phyloP scores from a whole-genome alignment of 306 rosid species.

The Gynostemma pentaphyllum region DNA sequence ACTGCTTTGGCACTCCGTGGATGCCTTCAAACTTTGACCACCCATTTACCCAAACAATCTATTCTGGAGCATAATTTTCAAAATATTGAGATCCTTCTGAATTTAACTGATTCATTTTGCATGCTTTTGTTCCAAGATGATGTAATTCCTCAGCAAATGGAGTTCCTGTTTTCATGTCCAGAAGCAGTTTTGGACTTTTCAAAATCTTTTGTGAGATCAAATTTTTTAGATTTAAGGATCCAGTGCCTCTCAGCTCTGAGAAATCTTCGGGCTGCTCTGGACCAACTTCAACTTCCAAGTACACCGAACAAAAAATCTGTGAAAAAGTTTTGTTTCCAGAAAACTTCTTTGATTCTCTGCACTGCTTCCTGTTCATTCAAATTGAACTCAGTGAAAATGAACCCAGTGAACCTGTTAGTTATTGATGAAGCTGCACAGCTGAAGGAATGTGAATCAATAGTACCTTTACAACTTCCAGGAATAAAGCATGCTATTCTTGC shows the following conservation, averaged over 20 bases:
- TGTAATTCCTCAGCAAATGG: slow-evolving; percentile 24
- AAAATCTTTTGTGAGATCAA: not conserved
- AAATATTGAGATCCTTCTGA: slow-evolving; percentile 20
- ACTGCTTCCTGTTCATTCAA: slow-evolving; percentile 59
- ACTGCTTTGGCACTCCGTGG: slow-evolving; percentile 17
- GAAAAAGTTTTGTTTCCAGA: slow-evolving; percentile 40
- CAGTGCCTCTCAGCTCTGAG: slow-evolving; percentile 32
- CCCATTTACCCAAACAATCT: slow-evolving; percentile 41
- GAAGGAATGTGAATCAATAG: slow-evolving; percentile 67
- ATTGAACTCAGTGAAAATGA: slow-evolving; percentile 34
- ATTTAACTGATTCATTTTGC: slow-evolving; percentile 28
- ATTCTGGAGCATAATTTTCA: slow-evolving; percentile 26
- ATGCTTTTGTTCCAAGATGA: slow-evolving; percentile 23
- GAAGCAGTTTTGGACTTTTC: slow-evolving; percentile 7
- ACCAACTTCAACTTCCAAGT: slow-evolving; percentile 32
- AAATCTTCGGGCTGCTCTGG: slow-evolving; percentile 29
- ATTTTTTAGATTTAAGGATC: slow-evolving; percentile 24
- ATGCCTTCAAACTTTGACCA: slow-evolving; percentile 34
- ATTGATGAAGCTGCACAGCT: slow-evolving; percentile 86
- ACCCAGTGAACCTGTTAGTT: slow-evolving; percentile 38
- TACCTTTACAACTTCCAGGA: slow-evolving; percentile 50
- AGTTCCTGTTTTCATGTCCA: slow-evolving; percentile 29
- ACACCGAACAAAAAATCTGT: slow-evolving; percentile 10
- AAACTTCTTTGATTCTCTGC: slow-evolving; percentile 53
- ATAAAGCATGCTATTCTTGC: slow-evolving; percentile 53